Evolutionary conservation across 495 filamentous ascomycete genomes (phyloP), one percentile per base, ranked within the genome.

Genomic region (Hypoxylon lienhwacheense): DNA sequence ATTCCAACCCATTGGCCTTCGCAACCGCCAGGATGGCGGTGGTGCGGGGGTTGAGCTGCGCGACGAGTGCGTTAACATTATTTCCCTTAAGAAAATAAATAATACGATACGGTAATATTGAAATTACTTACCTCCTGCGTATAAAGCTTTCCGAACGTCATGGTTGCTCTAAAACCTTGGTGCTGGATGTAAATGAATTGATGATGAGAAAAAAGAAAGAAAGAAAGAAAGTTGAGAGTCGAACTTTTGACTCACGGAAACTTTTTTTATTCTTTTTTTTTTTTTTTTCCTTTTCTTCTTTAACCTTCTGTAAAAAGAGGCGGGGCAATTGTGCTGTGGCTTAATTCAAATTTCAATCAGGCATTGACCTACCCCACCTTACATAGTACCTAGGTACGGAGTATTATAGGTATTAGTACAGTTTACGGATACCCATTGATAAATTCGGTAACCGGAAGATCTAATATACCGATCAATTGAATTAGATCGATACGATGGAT

Each of bases 131-230:
- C 93, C 73, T 80, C 67, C 71, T 82, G 84, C 71, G 84, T 86
- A 80, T 93, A 97, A 66, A 98, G 81, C 82, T 96, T 97, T 79
- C 93, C 93, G 82, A 97, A 97, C 88, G 92, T 95, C 71, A 77
- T 88, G 75, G 55, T 64, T 68, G 60, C 49, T 61, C 37, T 58
- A 39, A 60, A 60, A 65, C 66, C 53, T 26, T 67, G 65, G 56
- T 67, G 61, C 55, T 66, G 55, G 64, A 53, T 48, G 62, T 66
- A 54, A 63, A 53, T 48, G 62, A 51, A 46, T 52, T 54, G 66
- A 63, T 68, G 69, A 66, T 66, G 65, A 61, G 63, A 61, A 59
- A 61, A 49, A 57, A 57, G 64, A 36, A 57, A 61, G 63, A 61
- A 59, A 61, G 47, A 57, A 57, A 63, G 39, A 57, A 55, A 42